Conservation (phyloP, 164 flowering plant species). For the Magnolia sinica region DNA sequence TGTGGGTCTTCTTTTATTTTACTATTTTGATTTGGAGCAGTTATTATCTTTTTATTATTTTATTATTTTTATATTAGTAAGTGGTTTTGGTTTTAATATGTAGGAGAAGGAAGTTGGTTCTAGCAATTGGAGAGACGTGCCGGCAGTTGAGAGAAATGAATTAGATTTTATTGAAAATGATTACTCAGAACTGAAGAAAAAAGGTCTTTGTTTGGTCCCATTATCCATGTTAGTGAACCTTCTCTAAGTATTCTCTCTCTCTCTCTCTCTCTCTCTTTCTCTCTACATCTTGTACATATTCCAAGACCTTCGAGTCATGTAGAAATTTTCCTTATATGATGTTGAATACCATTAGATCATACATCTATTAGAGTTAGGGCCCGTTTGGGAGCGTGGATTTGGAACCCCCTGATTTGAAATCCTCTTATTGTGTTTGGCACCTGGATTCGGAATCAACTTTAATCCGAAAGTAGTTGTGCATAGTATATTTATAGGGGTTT, state of each 20-base stretch:
- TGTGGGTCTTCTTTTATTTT: neutral
- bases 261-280: neutral
- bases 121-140: constrained; percentile 7
- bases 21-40: neutral
- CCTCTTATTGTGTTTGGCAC: no score
- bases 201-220: constrained; percentile 43
- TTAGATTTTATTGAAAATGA: constrained; percentile 19
- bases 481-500: no score
- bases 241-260: constrained; percentile 22
- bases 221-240: constrained; percentile 41
- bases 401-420: no score
- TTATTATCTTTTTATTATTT: neutral
- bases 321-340: no score
- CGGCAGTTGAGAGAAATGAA: constrained; percentile 19
- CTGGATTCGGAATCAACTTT: no score
- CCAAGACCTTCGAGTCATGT: no score
- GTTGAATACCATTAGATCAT: no score
- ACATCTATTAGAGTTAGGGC: no score
- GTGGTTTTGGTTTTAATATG: constrained; percentile 15
- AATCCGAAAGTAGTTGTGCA: no score
- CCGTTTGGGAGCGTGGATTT: no score
- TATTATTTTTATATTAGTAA: neutral
- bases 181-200: constrained; percentile 27
- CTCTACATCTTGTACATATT: no score
- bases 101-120: constrained; percentile 19